Base-by-base conservation (phyloP, 2,329 filamentous ascomycete species). In the Cladosporium phlei region DNA sequence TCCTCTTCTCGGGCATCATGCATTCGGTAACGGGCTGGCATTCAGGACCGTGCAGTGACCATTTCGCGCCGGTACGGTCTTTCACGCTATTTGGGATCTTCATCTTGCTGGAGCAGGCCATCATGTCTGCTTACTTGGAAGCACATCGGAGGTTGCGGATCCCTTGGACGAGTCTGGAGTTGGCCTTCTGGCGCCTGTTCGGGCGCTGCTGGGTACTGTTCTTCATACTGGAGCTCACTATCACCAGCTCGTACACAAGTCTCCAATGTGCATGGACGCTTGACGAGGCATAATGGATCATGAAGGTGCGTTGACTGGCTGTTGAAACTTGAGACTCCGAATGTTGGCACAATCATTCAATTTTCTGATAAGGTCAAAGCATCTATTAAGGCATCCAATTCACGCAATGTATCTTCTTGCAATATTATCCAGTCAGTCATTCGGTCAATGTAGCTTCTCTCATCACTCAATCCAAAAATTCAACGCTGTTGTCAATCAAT, bases 1-100 rank as follows among this genome's bases (percentile, higher is more conserved):
- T 47, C 29, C 21, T 40, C 16, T 39, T 47, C 17, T 39, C 35
- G 14, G 44, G 44, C 10, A 27, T 39, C 21, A 47, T 47, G 44
- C 44, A 47, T 17, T 25, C 35, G 9, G 7, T 47, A 14, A 40
- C 44, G 4, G 34, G 35, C 10, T 44, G 40, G 40, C 29, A 44
- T 19, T 17, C 40, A 14, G 21, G 29, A 9, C 40, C 25, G 12
- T 45, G 42, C 25, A 16, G 20, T 11, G 16, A 33, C 10, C 14
- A 33, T 7, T 25, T 39, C 4, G 35, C 9, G 10, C 34, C 44
- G 4, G 14, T 47, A 28, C 8, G 35, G 28, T 12, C 27, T 17
- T 40, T 40, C n/a, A 20, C 27, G 35, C 21, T 20, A 9, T 39
- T 40, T 17, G 44, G 19, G 6, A 7, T 32, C 3, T 30, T 38